Conservation (phyloP, 257 asterid species). For the Eucommia ulmoides region DNA sequence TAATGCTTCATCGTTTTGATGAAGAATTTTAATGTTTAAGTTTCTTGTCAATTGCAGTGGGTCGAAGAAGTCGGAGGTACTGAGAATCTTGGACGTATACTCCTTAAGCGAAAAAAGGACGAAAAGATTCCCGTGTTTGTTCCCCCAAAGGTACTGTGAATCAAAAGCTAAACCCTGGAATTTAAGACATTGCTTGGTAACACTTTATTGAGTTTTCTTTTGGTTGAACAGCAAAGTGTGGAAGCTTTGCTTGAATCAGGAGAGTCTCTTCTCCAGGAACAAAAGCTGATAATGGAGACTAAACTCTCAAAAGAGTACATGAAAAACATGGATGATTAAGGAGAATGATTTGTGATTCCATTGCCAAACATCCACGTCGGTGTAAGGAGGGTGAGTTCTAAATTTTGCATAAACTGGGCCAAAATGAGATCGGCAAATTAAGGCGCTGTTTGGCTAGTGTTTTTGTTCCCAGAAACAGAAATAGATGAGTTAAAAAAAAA, state of each 20-base stretch:
- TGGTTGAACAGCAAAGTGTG: constrained; percentile 55
- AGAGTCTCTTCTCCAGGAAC: constrained; percentile 61
- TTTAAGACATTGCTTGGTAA: too few relatives aligned
- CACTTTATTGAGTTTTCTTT: constrained; percentile 1
- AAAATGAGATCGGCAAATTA: too few relatives aligned
- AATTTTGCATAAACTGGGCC: not conserved
- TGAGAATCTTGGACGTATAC: constrained; percentile 55
- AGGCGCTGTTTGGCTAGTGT: not conserved
- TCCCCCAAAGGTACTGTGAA: constrained; percentile 73
- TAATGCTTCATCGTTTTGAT: too few relatives aligned
- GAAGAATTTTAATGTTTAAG: not conserved
- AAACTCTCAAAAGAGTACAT: constrained; percentile 92
- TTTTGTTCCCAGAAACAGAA: not conserved
- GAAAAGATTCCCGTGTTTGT: constrained; percentile 71
- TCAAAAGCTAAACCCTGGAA: too few relatives aligned
- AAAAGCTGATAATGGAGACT: constrained; percentile 52
- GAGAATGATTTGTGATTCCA: constrained; percentile 3
- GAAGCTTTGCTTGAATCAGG: constrained; percentile 81
- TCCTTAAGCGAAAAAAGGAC: constrained; percentile 52
- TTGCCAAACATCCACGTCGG: not conserved
- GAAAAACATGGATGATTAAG: constrained; percentile 75
- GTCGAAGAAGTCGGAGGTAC: constrained; percentile 72
- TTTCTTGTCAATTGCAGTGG: constrained; percentile 35
- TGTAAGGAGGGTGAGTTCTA: too few relatives aligned
- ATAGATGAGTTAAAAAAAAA: not conserved